Evolutionary conservation across 2,329 filamentous ascomycete genomes (phyloP), one percentile per base, ranked within the genome.

Genomic region (Lecanicillium sp.): DNA sequence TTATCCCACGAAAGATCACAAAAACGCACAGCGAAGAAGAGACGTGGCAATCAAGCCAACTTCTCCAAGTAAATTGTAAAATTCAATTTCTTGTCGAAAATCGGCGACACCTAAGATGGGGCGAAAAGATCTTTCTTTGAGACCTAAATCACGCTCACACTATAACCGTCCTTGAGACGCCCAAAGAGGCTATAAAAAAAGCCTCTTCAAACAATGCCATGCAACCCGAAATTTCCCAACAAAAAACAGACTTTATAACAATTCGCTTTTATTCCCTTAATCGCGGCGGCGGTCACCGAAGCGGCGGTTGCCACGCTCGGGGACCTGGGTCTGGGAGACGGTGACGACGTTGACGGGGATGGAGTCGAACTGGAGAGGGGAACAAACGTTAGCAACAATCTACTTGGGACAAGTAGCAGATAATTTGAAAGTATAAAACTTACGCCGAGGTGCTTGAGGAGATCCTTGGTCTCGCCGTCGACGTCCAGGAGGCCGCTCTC

Each of bases 371-470:
- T 96, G 58, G 46, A 54, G 34, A 33, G 28, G 44, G 20, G 8
- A 14, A 3, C 17, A 13, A 17, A 22, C 44, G 53, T 66, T 47
- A 67, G 57, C 32, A 38, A n/a, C 27, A 4, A 5, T 9, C 5
- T n/a, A 32, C 7, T 12, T 22, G 22, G n/a, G 9, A 10, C 8
- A 9, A 33, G 3, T 6, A 27, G 1, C 14, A 8, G 17, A 7
- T 29, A 18, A n/a, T n/a, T 25, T 22, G 20, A 35, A 31, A 29
- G 28, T 31, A 12, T 9, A 31, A 29, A 59, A 89, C 89, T 60
- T 90, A 96, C 89, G 70, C 92, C 92, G 60, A 98, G 79, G 78
- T 84, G 87, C 87, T 98, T 98, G 65, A 98, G 80, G 59, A 98
- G 77, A 64, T 97, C 92, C 84, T 96, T 97, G 68, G 92, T 98